phyloP scores from a whole-genome alignment of 768 basidiomycete species.

The Lactarius akahatsu region DNA sequence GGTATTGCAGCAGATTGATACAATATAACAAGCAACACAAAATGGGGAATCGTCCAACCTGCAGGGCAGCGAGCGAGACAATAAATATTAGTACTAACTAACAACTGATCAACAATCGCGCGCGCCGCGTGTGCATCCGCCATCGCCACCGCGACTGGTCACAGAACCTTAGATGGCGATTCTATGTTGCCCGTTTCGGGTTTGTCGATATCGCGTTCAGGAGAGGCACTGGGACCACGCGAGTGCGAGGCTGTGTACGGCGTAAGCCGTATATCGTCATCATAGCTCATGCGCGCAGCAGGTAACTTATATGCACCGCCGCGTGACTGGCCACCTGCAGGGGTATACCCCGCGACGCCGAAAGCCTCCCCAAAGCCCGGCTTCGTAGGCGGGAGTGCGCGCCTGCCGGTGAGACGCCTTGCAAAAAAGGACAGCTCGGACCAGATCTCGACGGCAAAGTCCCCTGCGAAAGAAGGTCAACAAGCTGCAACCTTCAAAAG shows the following conservation, averaged over 20 bases:
- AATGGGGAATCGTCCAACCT: background rate
- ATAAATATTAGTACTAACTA: background rate
- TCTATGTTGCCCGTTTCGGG: background rate
- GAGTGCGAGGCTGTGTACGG: constrained; percentile 1
- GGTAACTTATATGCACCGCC: background rate
- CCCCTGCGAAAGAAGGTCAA: constrained; percentile 41
- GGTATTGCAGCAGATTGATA: constrained; percentile 11
- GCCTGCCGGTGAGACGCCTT: constrained; percentile 39
- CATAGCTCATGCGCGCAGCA: constrained; percentile 8
- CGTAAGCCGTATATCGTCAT: constrained; percentile 22
- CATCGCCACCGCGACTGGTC: background rate
- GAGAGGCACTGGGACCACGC: background rate
- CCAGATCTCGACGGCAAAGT: constrained; percentile 65
- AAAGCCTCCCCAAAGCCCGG: constrained; percentile 18
- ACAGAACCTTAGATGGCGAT: background rate
- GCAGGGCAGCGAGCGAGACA: background rate
- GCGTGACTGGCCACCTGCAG: background rate
- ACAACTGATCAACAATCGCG: background rate
- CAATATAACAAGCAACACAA: constrained; percentile 5
- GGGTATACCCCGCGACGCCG: constrained; percentile 18
- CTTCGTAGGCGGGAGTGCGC: background rate
- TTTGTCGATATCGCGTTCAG: background rate
- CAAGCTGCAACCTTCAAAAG: background rate
- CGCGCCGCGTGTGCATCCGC: background rate
- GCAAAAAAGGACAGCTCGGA: constrained; percentile 63